These are phyloP conservation scores for Amaranthus tricolor DNA, from an alignment of 179 eudicot genomes.

Conservation along the genomic window DNA sequence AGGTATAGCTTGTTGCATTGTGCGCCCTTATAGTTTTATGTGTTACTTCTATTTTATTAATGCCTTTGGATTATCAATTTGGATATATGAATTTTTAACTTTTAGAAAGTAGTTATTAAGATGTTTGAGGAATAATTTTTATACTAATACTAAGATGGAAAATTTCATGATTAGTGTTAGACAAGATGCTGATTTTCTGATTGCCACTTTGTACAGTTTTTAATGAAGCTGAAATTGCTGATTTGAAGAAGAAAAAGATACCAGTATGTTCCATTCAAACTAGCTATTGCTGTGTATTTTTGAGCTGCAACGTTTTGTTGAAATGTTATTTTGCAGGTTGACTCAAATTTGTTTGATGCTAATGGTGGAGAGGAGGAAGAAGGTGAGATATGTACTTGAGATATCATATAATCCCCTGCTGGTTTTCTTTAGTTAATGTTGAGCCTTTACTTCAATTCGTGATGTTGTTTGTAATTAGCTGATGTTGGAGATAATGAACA, in stretches of 20 bases:
- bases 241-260: constrained; percentile 87
- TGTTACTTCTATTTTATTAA: not conserved
- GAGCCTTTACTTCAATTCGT: not conserved
- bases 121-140: too few species aligned
- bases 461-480: constrained; percentile 27
- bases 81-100: not conserved
- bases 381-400: constrained; percentile 34
- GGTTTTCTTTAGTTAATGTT: not conserved
- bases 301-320: not conserved
- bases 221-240: constrained; percentile 68
- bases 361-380: constrained; percentile 67
- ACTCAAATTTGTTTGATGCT: constrained; percentile 50
- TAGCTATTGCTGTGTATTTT: not conserved
- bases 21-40: not conserved
- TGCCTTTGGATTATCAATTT: not conserved
- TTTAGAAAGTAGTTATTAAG: too few species aligned
- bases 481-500: constrained; percentile 50
- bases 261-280: constrained; percentile 37
- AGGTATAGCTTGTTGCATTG: constrained; percentile 31
- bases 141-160: not conserved
- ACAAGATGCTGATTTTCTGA: not conserved
- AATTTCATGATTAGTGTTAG: not conserved
- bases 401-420: not conserved
- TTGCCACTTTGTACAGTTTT: constrained; percentile 42
- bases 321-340: constrained; percentile 48